Percentiles rank a stretch among this genome's conserved stretches.
Conservation (phyloP, 148 eudicot species). For the Rhododendron simsii region DNA sequence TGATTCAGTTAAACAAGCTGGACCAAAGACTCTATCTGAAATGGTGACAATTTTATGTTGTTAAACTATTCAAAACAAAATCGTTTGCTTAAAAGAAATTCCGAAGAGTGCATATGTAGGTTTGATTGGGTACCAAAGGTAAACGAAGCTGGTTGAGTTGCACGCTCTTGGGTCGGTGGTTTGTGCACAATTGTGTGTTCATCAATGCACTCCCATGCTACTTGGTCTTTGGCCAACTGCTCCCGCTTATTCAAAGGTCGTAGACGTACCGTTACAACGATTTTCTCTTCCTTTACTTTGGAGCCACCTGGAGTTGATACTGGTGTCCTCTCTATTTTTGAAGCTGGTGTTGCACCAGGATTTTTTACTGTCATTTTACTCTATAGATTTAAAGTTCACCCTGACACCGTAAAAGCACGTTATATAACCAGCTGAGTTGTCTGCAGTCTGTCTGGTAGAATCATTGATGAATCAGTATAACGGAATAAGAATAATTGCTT, state of each 20-base stretch:
- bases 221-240: slow-evolving; percentile 61
- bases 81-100: neutral
- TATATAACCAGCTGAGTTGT: neutral
- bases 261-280: slow-evolving; percentile 79
- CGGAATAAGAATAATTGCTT: neutral
- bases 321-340: slow-evolving; percentile 63
- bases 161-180: slow-evolving; percentile 54
- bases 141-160: slow-evolving; percentile 49
- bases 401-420: neutral
- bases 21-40: slow-evolving; percentile 87
- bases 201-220: slow-evolving; percentile 77
- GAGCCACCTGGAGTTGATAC: slow-evolving; percentile 74
- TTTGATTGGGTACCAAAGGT: slow-evolving; percentile 53
- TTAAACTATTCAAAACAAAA: neutral
- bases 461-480: neutral
- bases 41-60: neutral
- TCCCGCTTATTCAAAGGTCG: slow-evolving; percentile 79
- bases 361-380: slow-evolving; percentile 57
- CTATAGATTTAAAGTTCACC: neutral
- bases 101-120: neutral
- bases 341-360: slow-evolving; percentile 70
- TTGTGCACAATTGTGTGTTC: slow-evolving; percentile 52
- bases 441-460: neutral
- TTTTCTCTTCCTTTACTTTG: slow-evolving; percentile 72
- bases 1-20: slow-evolving; percentile 52